Evolutionary conservation across 495 filamentous ascomycete species (phyloP).

Genomic region (Astrothelium subdiscretum): DNA sequence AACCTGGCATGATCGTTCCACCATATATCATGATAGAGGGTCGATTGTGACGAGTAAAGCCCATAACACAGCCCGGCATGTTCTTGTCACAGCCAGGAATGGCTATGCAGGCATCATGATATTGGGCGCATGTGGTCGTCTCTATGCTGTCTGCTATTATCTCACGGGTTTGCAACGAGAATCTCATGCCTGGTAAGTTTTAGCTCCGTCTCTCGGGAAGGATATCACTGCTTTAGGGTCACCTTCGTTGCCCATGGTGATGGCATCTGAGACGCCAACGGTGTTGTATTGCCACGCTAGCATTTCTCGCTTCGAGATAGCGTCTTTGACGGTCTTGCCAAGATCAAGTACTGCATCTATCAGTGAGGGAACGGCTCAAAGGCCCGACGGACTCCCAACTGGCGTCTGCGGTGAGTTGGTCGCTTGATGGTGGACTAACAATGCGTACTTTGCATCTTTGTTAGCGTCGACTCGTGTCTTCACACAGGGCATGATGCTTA

Average conservation of each 20-base stretch:
- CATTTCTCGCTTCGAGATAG: slow-evolving; percentile 72
- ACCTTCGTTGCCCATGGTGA: slow-evolving; percentile 96
- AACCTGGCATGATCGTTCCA: slow-evolving; percentile 79
- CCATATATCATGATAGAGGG: slow-evolving; percentile 82
- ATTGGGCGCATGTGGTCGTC: slow-evolving; percentile 64
- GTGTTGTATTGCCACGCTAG: slow-evolving; percentile 92
- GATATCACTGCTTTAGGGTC: background rate
- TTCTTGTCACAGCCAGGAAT: slow-evolving; percentile 99
- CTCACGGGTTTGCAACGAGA: slow-evolving; percentile 88
- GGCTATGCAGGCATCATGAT: slow-evolving; percentile 85
- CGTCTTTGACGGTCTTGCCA: slow-evolving; percentile 79
- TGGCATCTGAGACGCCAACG: slow-evolving; percentile 84
- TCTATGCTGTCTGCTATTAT: slow-evolving; percentile 95
- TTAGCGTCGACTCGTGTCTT: background rate
- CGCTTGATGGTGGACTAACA: slow-evolving; percentile 14
- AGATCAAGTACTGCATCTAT: slow-evolving; percentile 59
- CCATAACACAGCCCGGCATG: slow-evolving; percentile 86
- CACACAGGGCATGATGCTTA: slow-evolving; percentile 19
- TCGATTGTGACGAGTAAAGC: slow-evolving; percentile 80
- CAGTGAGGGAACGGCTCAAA: background rate
- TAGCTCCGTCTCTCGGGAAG: background rate
- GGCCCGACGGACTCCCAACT: background rate
- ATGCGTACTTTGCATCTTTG: slow-evolving; percentile 24
- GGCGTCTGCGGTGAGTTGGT: slow-evolving; percentile 1
- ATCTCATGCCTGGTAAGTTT: slow-evolving; percentile 69